Percentiles rank a stretch among this genome's conserved stretches.
Evolutionary conservation across 805 yeast genomes (phyloP).

Genomic region (Hanseniaspora guilliermondii): DNA sequence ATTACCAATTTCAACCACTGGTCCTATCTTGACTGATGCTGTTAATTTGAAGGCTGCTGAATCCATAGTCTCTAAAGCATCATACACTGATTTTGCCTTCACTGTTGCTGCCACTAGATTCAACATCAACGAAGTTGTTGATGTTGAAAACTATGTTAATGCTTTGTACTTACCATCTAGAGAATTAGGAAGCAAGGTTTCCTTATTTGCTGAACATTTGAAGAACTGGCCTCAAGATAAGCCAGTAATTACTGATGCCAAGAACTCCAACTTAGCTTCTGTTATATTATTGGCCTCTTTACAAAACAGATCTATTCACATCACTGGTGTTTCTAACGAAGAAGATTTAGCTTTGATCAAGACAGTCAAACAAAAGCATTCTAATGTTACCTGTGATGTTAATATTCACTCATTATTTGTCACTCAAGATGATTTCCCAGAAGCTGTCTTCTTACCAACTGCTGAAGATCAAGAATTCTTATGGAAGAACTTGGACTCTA

Average conservation of each 20-base stretch:
- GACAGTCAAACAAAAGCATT: slow-evolving; percentile 72
- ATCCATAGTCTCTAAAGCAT: slow-evolving; percentile 38
- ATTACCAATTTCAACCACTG: slow-evolving; percentile 55
- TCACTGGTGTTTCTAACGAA: slow-evolving; percentile 69
- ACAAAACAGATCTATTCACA: slow-evolving; percentile 73
- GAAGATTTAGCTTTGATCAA: slow-evolving; percentile 74
- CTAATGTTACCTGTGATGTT: slow-evolving; percentile 82
- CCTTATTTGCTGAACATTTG: slow-evolving; percentile 69
- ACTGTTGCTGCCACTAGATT: slow-evolving; percentile 70
- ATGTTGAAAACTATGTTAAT: slow-evolving; percentile 55
- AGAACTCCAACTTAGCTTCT: slow-evolving; percentile 84
- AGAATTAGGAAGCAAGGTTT: slow-evolving; percentile 56
- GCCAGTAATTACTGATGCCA: slow-evolving; percentile 86
- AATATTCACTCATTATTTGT: slow-evolving; percentile 67
- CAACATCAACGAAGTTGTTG: slow-evolving; percentile 50
- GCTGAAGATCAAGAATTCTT: slow-evolving; percentile 67
- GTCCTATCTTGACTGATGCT: slow-evolving; percentile 52
- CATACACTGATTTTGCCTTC: slow-evolving; percentile 71
- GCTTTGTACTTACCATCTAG: slow-evolving; percentile 73
- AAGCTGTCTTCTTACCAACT: slow-evolving; percentile 64
- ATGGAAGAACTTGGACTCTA: slow-evolving; percentile 59
- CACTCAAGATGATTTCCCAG: slow-evolving; percentile 58
- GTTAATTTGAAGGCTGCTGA: slow-evolving; percentile 54
- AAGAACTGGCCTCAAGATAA: slow-evolving; percentile 72
- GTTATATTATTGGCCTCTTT: slow-evolving; percentile 78